Evolutionary conservation across 345 rosid genomes (phyloP).

Genomic region (Microthlaspi erraticum): DNA sequence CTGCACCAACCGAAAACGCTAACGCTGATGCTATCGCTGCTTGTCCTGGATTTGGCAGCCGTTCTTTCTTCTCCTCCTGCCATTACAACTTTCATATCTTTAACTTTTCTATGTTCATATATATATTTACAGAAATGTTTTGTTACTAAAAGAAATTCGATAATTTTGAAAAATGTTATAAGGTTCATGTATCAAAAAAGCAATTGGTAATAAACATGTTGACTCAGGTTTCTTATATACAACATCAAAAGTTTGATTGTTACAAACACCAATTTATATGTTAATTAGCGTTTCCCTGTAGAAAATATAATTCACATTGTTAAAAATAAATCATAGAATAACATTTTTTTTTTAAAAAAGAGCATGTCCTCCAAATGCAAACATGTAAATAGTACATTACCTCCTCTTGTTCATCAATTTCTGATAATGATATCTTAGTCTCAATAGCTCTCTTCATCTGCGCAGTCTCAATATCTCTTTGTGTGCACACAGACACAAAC

Average conservation of each 20-base stretch:
- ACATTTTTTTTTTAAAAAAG: too few relatives aligned
- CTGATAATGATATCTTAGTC: slow-evolving; percentile 35
- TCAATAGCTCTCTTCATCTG: slow-evolving; percentile 55
- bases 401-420: slow-evolving; percentile 41
- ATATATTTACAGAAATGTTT: background rate
- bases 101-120: background rate
- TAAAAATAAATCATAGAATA: background rate
- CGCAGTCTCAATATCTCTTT: slow-evolving; percentile 64
- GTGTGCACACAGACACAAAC: slow-evolving; percentile 80
- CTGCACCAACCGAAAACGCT: slow-evolving; percentile 70
- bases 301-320: background rate
- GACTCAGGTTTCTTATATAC: too few relatives aligned
- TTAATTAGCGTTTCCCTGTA: background rate
- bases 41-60: slow-evolving; percentile 65
- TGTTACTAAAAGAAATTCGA: too few relatives aligned
- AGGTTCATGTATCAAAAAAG: background rate
- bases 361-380: background rate
- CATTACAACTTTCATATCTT: background rate
- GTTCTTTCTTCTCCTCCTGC: slow-evolving; percentile 41
- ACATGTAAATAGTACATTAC: background rate
- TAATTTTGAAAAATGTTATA: background rate
- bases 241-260: too few relatives aligned
- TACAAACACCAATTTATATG: background rate
- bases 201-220: background rate
- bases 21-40: slow-evolving; percentile 76